Base-by-base conservation (phyloP, 345 rosid genomes). In the Dimocarpus longan region DNA sequence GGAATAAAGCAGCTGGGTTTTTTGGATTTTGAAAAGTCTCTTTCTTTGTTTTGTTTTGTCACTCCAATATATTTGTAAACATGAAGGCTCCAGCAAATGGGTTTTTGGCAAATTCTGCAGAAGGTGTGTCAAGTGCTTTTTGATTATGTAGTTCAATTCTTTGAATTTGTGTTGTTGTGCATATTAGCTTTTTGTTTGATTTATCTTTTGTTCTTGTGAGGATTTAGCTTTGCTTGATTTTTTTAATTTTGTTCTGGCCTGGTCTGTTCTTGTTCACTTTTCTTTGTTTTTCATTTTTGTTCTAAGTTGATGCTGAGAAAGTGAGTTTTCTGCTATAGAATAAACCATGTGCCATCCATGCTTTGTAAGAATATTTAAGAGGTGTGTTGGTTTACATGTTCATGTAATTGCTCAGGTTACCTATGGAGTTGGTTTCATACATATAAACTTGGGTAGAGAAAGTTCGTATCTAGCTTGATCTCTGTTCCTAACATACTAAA, bases 1-100 rank as follows among this genome's bases (percentile, higher is more conserved):
- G 62, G 37, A 52, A 66, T 50, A 76, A 76, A 76, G 64, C 39
- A 43, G 72, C 52, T 66, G 71, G 15, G 66, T 50, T 65, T 65
- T 65, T 65, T 32, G 79, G 81, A 75, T 82, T 75, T 66, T 78
- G 68, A 39, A 59, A 50, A 67, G 13, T 5, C 43, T 16, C 40
- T 56, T 42, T 13, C 21, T 28, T 78, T 66, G 52, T 28, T 65
- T 12, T 59, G 46, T 19, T 11, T 59, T 59, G 46, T 75, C 62
- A 26, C 62, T 75, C 37, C 63, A 24, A 60, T 64, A 26, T 62
- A 64, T 71, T 80, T 74, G 66, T 73, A 70, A 87, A 71, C 88
- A 96, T 96, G 99, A 96, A 93, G 95, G 86, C 89, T 88, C 93
- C 93, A 78, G 76, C 97, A 76, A 93, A 90, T 92, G 99, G 97